Base-by-base conservation (phyloP, 2,329 filamentous ascomycete genomes). In the Thielaviopsis musarum region DNA sequence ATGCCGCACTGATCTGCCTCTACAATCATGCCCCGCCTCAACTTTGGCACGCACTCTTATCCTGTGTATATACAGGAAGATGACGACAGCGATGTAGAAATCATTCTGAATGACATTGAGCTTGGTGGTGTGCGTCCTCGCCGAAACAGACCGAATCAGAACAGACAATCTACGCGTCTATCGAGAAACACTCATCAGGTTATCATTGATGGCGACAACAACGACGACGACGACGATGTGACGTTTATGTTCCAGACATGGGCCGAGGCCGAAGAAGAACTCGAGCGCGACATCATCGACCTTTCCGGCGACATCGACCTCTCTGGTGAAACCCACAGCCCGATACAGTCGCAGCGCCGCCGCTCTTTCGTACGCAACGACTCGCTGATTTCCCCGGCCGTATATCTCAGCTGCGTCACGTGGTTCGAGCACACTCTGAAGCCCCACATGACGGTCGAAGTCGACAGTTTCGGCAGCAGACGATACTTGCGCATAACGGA, bases 251-350 rank as follows among this genome's bases (percentile, higher is more conserved):
- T 30, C n/a, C 41, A 56, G 24, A 21, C 49, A 26, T 57, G 56
- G 56, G 19, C 22, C 28, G 22, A 57, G 5, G 52, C 56, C 56
- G 60, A 62, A 57, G 57, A 57, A 41, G 60, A 62, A 13, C 51
- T 62, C 6, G 60, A 62, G 55, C 54, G 51, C 9, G 66, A 70
- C 17, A 60, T 70, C 1, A 70, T 73, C 24, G 70, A 73, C 41
- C 66, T 73, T 3, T 71, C 69, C 0, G 62, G 62, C 1, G 66
- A 70, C 1, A 6, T 7, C 4, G 7, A 28, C 26, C 26, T 28
- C 26, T 64, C 65, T 13, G 48, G 57, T 34, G 19, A 56, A n/a
- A 22, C 17, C 41, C 19, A 56, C 19, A 30, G 17, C 12, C 38
- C 54, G 15, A 58, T 2, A 34, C 28, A 30, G 19, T 15, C 21